Evolutionary conservation across 208 protist species (phyloP).

Genomic region (Herpetomonas tarakana): DNA sequence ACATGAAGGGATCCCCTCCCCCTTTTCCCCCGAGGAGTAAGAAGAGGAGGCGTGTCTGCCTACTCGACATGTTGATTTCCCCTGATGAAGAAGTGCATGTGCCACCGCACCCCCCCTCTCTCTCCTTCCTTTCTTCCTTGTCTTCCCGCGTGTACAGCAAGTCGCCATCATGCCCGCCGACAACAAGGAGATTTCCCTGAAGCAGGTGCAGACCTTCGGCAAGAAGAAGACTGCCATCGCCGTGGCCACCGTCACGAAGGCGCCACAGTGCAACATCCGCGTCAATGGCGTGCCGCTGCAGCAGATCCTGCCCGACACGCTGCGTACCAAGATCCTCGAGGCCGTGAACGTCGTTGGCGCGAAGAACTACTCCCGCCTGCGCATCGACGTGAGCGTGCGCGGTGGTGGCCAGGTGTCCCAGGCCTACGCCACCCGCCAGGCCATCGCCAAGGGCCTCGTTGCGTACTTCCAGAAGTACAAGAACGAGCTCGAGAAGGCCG

Average conservation of each 20-base stretch:
- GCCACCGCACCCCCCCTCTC: too few species aligned
- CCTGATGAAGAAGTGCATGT: too few species aligned
- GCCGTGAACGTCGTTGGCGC: constrained; percentile 97
- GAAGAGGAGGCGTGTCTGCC: too few species aligned
- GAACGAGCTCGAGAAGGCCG: constrained; percentile 94
- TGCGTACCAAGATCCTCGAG: constrained; percentile 98
- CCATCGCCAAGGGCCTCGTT: constrained; percentile 98
- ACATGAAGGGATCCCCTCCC: too few species aligned
- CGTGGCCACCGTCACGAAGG: constrained; percentile 96
- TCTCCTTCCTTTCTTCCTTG: too few species aligned
- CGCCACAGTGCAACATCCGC: constrained; percentile 96
- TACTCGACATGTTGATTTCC: too few species aligned
- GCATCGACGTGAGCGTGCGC: constrained; percentile 97
- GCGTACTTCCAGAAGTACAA: constrained; percentile 99
- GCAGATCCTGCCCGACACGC: constrained; percentile 96
- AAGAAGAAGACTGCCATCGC: constrained; percentile 99
- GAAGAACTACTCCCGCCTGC: constrained; percentile 93
- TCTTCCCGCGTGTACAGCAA: too few species aligned
- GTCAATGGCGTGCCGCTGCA: constrained; percentile 98
- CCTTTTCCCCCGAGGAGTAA: too few species aligned
- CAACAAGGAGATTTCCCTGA: constrained; percentile 70
- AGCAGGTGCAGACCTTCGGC: constrained; percentile 93
- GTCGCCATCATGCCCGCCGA: constrained; percentile 57
- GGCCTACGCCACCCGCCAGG: constrained; percentile 99
- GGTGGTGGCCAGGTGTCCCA: constrained; percentile 98